Evolutionary conservation across 805 yeast genomes (phyloP).

Genomic region (Monosporozyma servazzii): DNA sequence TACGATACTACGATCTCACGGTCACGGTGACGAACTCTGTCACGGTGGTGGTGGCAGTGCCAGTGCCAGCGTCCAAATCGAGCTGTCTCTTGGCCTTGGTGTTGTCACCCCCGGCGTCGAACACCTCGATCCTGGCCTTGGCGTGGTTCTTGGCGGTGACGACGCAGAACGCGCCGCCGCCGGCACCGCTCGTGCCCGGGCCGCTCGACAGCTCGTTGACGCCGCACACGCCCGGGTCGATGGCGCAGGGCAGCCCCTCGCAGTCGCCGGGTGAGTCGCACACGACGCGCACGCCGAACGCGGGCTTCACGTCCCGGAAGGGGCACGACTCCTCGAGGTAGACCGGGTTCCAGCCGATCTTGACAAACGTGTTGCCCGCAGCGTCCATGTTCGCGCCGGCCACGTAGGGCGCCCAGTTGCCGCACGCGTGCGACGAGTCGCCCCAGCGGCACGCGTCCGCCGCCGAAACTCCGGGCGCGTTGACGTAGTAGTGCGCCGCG

Average conservation of each 20-base stretch:
- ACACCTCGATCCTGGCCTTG: conserved; percentile 65
- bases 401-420: conserved; percentile 92
- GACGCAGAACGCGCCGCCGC: conserved; percentile 75
- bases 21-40: background rate
- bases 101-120: conserved; percentile 29
- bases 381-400: conserved; percentile 82
- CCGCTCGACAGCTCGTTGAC: conserved; percentile 43
- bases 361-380: conserved; percentile 62
- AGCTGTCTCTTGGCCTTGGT: too few relatives aligned
- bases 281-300: conserved; percentile 61
- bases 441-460: conserved; percentile 86
- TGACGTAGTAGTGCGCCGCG: conserved; percentile 78
- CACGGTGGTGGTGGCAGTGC: background rate
- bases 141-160: conserved; percentile 62
- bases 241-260: conserved; percentile 70
- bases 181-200: conserved; percentile 35
- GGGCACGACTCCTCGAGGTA: conserved; percentile 44
- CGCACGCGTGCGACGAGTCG: conserved; percentile 51
- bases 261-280: conserved; percentile 67
- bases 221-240: conserved; percentile 58
- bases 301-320: conserved; percentile 47
- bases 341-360: conserved; percentile 87
- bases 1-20: too few relatives aligned
- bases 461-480: conserved; percentile 72
- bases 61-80: too few relatives aligned